These are phyloP conservation scores for Hericium rajendrae DNA, from an alignment of 768 basidiomycete species.

Conservation along the genomic window DNA sequence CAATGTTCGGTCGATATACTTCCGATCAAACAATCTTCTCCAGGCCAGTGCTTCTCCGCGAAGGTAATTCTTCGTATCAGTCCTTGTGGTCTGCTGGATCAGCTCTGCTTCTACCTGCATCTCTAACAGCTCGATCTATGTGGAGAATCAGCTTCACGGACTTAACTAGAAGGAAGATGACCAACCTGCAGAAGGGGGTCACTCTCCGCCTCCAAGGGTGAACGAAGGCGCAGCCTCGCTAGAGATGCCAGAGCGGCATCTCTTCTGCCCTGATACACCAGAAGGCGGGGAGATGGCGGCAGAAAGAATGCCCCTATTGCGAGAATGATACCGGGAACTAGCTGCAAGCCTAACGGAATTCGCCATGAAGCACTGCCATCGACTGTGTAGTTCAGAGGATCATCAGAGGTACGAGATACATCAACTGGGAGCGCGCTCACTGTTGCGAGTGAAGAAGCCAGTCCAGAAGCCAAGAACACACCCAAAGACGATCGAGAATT, in stretches of 20 bases:
- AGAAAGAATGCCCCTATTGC: conserved; percentile 49
- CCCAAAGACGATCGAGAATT: conserved; percentile 71
- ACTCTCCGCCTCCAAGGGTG: conserved; percentile 31
- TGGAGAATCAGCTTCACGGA: background rate
- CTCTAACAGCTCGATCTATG: conserved; percentile 62
- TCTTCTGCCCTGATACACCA: conserved; percentile 44
- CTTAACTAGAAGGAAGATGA: background rate
- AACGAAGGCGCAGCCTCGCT: conserved; percentile 42
- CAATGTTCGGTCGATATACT: conserved; percentile 51
- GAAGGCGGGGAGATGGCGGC: conserved; percentile 52
- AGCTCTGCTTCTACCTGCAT: conserved; percentile 62
- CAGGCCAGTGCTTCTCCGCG: conserved; percentile 36
- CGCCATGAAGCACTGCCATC: conserved; percentile 62
- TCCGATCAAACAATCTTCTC: conserved; percentile 43
- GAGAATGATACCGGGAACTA: conserved; percentile 60
- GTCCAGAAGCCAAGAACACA: conserved; percentile 81
- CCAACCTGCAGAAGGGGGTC: conserved; percentile 46
- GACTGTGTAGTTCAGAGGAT: conserved; percentile 28
- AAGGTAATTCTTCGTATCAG: conserved; percentile 3
- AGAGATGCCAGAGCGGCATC: conserved; percentile 53
- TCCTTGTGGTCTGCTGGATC: conserved; percentile 30
- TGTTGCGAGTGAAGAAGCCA: conserved; percentile 59
- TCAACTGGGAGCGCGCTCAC: conserved; percentile 29
- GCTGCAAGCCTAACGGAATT: conserved; percentile 63
- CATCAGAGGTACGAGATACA: background rate